Evolutionary conservation across 805 yeast genomes (phyloP).

Genomic region (Schwanniomyces vanrijiae): DNA sequence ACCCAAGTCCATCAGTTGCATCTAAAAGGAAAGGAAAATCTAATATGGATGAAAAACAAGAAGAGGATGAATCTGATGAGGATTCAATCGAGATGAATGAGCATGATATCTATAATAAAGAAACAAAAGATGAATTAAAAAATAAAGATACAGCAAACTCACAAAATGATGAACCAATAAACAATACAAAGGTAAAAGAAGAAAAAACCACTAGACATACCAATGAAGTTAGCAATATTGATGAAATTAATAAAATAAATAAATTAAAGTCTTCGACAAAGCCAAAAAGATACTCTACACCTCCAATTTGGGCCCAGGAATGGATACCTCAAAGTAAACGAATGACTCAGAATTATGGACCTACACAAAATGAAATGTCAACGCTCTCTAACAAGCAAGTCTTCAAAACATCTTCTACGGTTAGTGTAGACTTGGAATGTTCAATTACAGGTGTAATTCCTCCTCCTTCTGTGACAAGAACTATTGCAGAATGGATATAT

Average conservation of each 20-base stretch:
- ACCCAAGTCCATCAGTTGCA: slow-evolving; percentile 9
- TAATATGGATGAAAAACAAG: slow-evolving; percentile 11
- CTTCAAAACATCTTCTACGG: slow-evolving; percentile 29
- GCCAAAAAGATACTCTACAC: slow-evolving; percentile 61
- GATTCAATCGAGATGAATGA: slow-evolving; percentile 9
- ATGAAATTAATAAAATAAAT: slow-evolving; percentile 27
- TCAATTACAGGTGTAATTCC: slow-evolving; percentile 77
- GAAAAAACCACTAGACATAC: background rate
- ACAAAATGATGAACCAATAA: background rate
- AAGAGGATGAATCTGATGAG: slow-evolving; percentile 8
- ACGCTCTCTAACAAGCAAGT: slow-evolving; percentile 24
- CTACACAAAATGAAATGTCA: slow-evolving; percentile 1
- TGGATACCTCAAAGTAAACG: slow-evolving; percentile 49
- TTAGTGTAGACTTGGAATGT: slow-evolving; percentile 40
- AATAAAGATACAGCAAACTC: background rate
- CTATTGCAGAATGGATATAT: slow-evolving; percentile 86
- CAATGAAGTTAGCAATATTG: slow-evolving; percentile 12
- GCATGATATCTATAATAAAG: background rate
- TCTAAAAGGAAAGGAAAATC: background rate
- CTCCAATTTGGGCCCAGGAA: slow-evolving; percentile 84
- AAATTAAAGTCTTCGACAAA: slow-evolving; percentile 31
- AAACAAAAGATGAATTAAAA: background rate
- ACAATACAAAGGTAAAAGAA: slow-evolving; percentile 15
- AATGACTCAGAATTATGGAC: slow-evolving; percentile 1
- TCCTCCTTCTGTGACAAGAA: slow-evolving; percentile 75